Conservation (phyloP, 2,329 filamentous ascomycete species). For the Monilinia polystroma region DNA sequence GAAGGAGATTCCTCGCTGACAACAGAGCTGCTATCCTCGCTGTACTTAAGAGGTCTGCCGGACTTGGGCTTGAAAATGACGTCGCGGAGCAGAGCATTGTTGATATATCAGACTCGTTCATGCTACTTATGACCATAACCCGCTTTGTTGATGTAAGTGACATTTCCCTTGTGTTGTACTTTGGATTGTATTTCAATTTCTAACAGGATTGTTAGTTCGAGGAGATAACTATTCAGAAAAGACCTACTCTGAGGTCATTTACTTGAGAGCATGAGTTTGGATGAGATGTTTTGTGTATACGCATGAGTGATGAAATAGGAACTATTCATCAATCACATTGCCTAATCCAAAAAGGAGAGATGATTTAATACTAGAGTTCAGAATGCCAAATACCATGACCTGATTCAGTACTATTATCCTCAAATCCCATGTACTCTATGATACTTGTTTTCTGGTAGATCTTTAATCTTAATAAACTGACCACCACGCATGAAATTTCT, state of each 20-base stretch:
- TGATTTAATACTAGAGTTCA: conserved; percentile 10
- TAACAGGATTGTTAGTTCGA: conserved; percentile 42
- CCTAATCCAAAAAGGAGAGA: conserved; percentile 3
- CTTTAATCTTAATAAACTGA: not conserved
- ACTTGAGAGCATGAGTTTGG: conserved; percentile 26
- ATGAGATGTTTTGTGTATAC: conserved; percentile 19
- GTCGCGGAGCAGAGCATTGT: conserved; percentile 60
- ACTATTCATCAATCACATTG: conserved; percentile 10
- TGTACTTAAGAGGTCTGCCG: conserved; percentile 85
- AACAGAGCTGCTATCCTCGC: conserved; percentile 83
- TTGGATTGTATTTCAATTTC: not conserved
- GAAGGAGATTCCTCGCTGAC: conserved; percentile 74
- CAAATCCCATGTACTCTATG: not conserved
- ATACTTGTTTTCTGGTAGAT: not conserved
- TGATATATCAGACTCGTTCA: conserved; percentile 81
- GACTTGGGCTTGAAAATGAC: conserved; percentile 58
- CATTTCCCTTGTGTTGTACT: not conserved
- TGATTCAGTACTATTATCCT: conserved; percentile 1
- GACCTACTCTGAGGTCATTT: conserved; percentile 32
- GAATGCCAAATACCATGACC: conserved; percentile 5
- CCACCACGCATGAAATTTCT: too few species aligned
- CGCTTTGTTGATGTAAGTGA: conserved; percentile 78
- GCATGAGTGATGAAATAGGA: conserved; percentile 8
- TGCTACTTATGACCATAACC: conserved; percentile 78
- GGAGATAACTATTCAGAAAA: conserved; percentile 39